These are phyloP conservation scores for Podospora sp. DNA, from an alignment of 495 filamentous ascomycete species.

Conservation along the genomic window DNA sequence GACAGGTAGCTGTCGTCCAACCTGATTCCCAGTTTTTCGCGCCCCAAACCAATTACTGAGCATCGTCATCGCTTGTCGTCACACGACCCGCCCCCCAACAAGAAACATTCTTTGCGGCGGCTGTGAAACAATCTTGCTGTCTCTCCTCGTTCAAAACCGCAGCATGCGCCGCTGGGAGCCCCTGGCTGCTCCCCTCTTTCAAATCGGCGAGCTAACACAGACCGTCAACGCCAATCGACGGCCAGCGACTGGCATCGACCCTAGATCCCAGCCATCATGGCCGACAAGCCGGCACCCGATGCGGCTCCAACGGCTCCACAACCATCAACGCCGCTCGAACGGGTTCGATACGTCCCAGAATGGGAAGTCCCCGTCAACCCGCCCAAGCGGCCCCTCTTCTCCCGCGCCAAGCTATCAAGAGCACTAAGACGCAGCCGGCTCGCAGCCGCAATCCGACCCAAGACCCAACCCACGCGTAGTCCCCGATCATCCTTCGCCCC, in stretches of 20 bases:
- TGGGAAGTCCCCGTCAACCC: constrained; percentile 44
- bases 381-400: constrained; percentile 34
- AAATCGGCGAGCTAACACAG: background rate
- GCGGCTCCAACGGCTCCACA: background rate
- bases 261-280: background rate
- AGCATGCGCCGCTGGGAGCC: background rate
- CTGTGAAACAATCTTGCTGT: constrained; percentile 1
- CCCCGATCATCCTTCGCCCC: background rate
- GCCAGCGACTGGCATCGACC: background rate
- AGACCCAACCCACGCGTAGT: background rate
- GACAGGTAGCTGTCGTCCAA: background rate
- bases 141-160: background rate
- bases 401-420: constrained; percentile 2
- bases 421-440: constrained; percentile 7
- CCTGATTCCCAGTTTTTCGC: background rate
- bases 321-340: constrained; percentile 5
- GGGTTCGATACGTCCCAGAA: constrained; percentile 36
- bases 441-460: constrained; percentile 9
- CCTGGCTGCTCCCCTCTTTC: background rate
- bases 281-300: background rate
- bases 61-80: constrained; percentile 13
- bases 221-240: background rate
- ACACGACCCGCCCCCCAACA: constrained; percentile 6
- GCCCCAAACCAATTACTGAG: background rate
- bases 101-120: constrained; percentile 8